A percentile compares a stretch with the other conserved stretches of the same genome.
phyloP scores from a whole-genome alignment of 345 rosid genomes.

The Brassica napus region DNA sequence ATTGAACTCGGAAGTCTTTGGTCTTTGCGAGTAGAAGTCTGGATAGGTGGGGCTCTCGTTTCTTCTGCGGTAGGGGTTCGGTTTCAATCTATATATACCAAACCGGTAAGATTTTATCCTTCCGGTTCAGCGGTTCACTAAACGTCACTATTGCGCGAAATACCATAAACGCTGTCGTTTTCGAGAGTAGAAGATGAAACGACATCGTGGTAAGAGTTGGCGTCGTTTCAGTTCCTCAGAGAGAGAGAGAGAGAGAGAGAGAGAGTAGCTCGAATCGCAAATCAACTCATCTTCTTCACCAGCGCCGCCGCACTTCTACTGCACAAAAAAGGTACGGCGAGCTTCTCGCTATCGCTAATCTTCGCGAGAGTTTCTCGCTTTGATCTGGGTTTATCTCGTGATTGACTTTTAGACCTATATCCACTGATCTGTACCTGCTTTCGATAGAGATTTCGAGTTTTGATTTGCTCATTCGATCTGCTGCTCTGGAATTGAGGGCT shows the following conservation, averaged over 20 bases:
- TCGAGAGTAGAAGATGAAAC: no score
- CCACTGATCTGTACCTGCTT: slow-evolving; percentile 19
- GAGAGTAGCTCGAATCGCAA: background rate
- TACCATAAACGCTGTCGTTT: no score
- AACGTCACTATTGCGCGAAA: no score
- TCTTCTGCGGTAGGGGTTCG: slow-evolving; percentile 15
- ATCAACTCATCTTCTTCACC: slow-evolving; percentile 18
- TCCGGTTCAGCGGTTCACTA: background rate
- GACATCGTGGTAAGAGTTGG: no score
- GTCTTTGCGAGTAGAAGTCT: background rate
- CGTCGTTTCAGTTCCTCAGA: no score
- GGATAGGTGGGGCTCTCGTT: no score
- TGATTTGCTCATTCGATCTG: slow-evolving; percentile 24
- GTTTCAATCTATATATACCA: background rate
- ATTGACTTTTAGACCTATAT: slow-evolving; percentile 32
- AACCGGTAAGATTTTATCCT: slow-evolving; percentile 10
- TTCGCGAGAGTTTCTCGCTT: background rate
- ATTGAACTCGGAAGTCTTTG: background rate
- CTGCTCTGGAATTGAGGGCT: slow-evolving; percentile 12
- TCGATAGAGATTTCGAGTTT: background rate
- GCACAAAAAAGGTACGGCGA: slow-evolving; percentile 17
- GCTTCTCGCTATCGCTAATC: background rate
- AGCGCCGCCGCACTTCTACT: slow-evolving; percentile 21
- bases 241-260: no score
- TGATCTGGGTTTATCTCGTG: background rate